Evolutionary conservation across 2,329 filamentous ascomycete species (phyloP).

Genomic region (Colletotrichum noveboracense): DNA sequence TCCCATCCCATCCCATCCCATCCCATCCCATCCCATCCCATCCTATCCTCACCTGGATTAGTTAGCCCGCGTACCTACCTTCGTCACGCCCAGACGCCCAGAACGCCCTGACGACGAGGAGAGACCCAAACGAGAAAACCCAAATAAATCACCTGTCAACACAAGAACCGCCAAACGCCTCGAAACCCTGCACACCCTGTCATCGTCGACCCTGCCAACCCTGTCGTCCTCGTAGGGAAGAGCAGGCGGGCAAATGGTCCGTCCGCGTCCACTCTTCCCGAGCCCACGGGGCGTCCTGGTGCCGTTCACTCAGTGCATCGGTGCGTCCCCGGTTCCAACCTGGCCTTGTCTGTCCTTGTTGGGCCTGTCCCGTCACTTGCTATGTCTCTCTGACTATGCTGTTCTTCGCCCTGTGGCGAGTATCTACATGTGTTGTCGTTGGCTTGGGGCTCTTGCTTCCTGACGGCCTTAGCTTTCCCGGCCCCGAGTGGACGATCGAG

Average conservation of each 20-base stretch:
- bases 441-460: not conserved
- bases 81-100: not conserved
- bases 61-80: too few relatives aligned
- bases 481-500: not conserved
- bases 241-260: slow-evolving; percentile 10
- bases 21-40: not conserved
- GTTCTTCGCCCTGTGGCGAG: too few relatives aligned
- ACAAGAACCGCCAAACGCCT: not conserved
- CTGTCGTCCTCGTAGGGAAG: not conserved
- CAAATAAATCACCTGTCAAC: not conserved
- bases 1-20: not conserved
- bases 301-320: slow-evolving; percentile 10
- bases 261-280: slow-evolving; percentile 19
- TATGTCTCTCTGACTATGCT: too few relatives aligned
- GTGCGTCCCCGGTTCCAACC: slow-evolving; percentile 1
- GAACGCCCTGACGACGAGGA: not conserved
- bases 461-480: too few relatives aligned
- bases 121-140: not conserved
- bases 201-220: not conserved
- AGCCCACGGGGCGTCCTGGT: slow-evolving; percentile 17
- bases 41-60: too few relatives aligned
- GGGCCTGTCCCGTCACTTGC: not conserved
- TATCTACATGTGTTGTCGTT: not conserved
- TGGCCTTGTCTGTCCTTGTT: not conserved
- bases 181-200: not conserved